A percentile compares a stretch with the other conserved stretches of the same genome.
phyloP scores from a whole-genome alignment of 1,139 yeast species.

The Geotrichum macrosporum region DNA sequence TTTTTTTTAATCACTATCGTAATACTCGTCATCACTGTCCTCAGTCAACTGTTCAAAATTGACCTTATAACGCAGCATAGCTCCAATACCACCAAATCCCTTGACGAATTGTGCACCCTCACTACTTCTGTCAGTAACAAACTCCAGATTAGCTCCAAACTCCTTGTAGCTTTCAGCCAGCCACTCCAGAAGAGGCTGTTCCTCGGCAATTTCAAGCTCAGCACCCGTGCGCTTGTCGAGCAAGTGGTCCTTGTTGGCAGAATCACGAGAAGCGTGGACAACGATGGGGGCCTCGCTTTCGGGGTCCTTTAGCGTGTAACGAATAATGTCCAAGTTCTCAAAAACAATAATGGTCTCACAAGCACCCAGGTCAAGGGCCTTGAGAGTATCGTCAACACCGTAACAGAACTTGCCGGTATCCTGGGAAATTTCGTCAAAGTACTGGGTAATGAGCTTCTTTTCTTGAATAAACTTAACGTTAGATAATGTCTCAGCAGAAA shows the following conservation, averaged over 20 bases:
- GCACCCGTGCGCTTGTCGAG: conserved; percentile 80
- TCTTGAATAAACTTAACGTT: conserved; percentile 97
- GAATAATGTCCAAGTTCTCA: conserved; percentile 79
- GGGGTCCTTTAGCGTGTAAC: conserved; percentile 79
- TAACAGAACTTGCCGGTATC: conserved; percentile 97
- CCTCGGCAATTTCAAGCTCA: conserved; percentile 82
- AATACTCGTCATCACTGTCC: conserved; percentile 86
- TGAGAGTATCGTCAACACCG: conserved; percentile 92
- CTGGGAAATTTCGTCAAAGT: conserved; percentile 95
- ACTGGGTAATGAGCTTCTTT: conserved; percentile 84
- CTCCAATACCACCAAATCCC: conserved; percentile 99
- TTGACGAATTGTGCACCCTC: conserved; percentile 98
- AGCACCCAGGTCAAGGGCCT: conserved; percentile 94
- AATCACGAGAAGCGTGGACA: conserved; percentile 66
- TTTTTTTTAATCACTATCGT: conserved; percentile 52
- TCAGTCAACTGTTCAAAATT: conserved; percentile 92
- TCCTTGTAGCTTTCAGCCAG: conserved; percentile 93
- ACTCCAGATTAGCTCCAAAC: conserved; percentile 82
- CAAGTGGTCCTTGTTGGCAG: conserved; percentile 56
- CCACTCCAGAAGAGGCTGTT: conserved; percentile 89
- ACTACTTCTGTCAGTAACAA: conserved; percentile 76
- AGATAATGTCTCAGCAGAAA: conserved; percentile 92
- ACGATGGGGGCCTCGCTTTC: conserved; percentile 69
- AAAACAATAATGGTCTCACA: conserved; percentile 88
- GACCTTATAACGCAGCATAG: conserved; percentile 89